Evolutionary conservation across 306 rosid species (phyloP), one percentile per base, ranked within the genome.

Genomic region (Trichosanthes truncata): DNA sequence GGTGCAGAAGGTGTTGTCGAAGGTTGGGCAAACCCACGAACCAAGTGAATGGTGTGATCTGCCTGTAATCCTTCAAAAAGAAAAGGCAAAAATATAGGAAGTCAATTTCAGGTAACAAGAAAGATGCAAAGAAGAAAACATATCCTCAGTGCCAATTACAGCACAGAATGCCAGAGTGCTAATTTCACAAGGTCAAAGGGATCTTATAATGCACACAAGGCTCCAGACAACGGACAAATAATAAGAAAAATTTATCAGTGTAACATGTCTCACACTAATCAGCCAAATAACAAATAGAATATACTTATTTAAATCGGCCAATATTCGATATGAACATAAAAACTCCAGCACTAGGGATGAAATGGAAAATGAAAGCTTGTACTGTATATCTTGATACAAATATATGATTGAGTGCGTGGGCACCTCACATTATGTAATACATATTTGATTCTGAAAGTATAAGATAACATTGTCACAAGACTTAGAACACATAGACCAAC

Each of bases 31-130:
- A 87, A 87, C 59, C 88, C 88, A 26, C 90, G 88, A 38, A 89
- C 90, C 93, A 89, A 77, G 80, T 89, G 93, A 71, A 89, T 81
- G 23, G 93, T 87, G 55, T 89, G 93, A 84, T 89, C 90, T 49
- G 85, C 80, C 71, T 84, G 82, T 82, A 87, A 79, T 55, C 89
- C 93, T 89, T 73, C 56, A 77, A 78, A 38, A 81, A 66, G 76
- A 57, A 41, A 80, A 55, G 43, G 41, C 1, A 73, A 69, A 69
- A 69, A 12, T 4, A 48, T 29, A 31, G 15, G 4, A 49, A 74
- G 43, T 15, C 41, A 14, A 49, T 26, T 26, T 74, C 59, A 74
- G 45, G 41, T 74, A 4, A 45, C 77, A 48, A 7, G 25, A 46
- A 26, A 14, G 6, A 2, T 15, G 9, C 4, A 26, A 72, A 26